Evolutionary conservation across 495 filamentous ascomycete genomes (phyloP), one percentile per base, ranked within the genome.

Genomic region (Immersiella caudata): DNA sequence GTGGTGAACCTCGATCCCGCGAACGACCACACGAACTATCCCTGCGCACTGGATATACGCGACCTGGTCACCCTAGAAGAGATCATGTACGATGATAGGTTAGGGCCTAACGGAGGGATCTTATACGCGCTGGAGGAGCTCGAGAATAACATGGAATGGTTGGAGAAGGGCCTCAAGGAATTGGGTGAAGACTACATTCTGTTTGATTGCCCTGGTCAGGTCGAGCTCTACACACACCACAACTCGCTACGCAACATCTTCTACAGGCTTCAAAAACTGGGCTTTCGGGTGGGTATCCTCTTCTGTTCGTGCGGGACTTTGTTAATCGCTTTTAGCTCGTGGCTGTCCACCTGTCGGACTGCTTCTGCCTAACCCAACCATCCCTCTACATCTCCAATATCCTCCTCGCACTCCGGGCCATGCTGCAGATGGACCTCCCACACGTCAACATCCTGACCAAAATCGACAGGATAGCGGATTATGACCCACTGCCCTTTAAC

Each of bases 1-100:
- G 86, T 97, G 50, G 91, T 97, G 65, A 99, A 99, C 79, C 89
- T 99, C 68, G 95, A 99, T 80, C 95, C 95, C 36, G 95, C 95
- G 55, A 99, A 99, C 82, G 95, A 99, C 74, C 83, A 84, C 57
- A 90, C 88, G 2, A 88, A 81, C 49, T 94, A 93, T 72, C 87
- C 89, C 5, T 93, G 90, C 79, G 93, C 94, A 60, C 85, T 99
- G 74, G 96, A 98, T 76, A 91, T 99, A 35, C 91, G 95, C 58
- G 85, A 91, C 58, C 83, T 99, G 0, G 88, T 99, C 29, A 94
- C 89, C 0, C 78, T 98, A 12, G 95, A 99, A 70, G 93, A 97
- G 67, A 89, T 97, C 57, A 99, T 99, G 95, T 86, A 86, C n/a
- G 91, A 93, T 60, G 93, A 98, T 72, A 85, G 89, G 50, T 79